Conservation (phyloP, 2,329 filamentous ascomycete species). For the Colletotrichum neosansevieriae region DNA sequence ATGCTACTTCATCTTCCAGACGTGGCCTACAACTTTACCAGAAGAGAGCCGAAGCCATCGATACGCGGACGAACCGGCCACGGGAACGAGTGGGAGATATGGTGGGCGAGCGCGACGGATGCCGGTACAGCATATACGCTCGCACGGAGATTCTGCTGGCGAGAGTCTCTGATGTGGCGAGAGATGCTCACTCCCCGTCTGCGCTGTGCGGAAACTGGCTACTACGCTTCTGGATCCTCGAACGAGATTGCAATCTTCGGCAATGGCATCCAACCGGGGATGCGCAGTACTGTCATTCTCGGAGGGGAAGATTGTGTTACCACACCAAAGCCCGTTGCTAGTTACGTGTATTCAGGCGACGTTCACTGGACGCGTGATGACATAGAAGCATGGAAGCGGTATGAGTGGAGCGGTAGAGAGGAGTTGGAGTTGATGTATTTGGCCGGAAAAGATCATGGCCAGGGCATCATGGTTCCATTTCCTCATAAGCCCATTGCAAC, state of each 20-base stretch:
- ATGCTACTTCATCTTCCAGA: slow-evolving; percentile 71
- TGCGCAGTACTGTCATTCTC: slow-evolving; percentile 44
- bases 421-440: slow-evolving; percentile 45
- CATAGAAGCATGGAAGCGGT: slow-evolving; percentile 17
- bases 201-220: slow-evolving; percentile 20
- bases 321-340: slow-evolving; percentile 41
- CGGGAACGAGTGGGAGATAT: slow-evolving; percentile 76
- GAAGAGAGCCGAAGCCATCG: slow-evolving; percentile 54
- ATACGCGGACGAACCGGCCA: slow-evolving; percentile 43
- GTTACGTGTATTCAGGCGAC: slow-evolving; percentile 43
- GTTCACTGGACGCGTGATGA: slow-evolving; percentile 35
- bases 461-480: slow-evolving; percentile 37
- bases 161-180: slow-evolving; percentile 77
- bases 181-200: slow-evolving; percentile 63
- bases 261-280: slow-evolving; percentile 46
- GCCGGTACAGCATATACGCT: slow-evolving; percentile 74
- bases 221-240: slow-evolving; percentile 26
- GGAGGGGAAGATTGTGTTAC: slow-evolving; percentile 44
- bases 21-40: slow-evolving; percentile 71
- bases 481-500: slow-evolving; percentile 24
- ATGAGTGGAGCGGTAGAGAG: slow-evolving; percentile 43
- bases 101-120: slow-evolving; percentile 80
- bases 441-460: slow-evolving; percentile 44
- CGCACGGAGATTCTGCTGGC: slow-evolving; percentile 78
- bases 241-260: slow-evolving; percentile 29